These are phyloP conservation scores for Amphichorda felina DNA, from an alignment of 2,329 filamentous ascomycete genomes.

Conservation along the genomic window DNA sequence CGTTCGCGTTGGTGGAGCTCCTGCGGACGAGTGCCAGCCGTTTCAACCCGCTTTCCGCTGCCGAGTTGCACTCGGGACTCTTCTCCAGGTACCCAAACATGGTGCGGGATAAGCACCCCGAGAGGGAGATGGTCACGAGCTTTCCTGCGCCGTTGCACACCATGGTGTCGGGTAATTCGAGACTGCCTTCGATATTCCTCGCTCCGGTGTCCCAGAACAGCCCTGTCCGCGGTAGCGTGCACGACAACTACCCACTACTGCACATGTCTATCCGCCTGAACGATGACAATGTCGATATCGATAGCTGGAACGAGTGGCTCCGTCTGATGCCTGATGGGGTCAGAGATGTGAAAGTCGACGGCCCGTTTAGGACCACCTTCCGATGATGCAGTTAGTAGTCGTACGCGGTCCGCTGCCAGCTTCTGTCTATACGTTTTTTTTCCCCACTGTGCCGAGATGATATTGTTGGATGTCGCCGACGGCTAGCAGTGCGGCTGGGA, in stretches of 20 bases:
- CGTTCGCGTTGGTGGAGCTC: constrained; percentile 34
- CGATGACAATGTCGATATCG: constrained; percentile 37
- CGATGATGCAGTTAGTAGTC: constrained; percentile 7
- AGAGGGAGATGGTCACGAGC: constrained; percentile 32
- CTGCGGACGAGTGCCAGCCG: constrained; percentile 34
- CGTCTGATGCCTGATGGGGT: constrained; percentile 45
- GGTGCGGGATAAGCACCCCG: constrained; percentile 34
- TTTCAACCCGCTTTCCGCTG: constrained; percentile 32
- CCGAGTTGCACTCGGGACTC: constrained; percentile 41
- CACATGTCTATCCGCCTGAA: constrained; percentile 37
- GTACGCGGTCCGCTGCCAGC: no score
- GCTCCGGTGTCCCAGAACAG: constrained; percentile 33
- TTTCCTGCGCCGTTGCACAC: constrained; percentile 43
- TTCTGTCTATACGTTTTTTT: no score
- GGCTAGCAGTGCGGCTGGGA: no score
- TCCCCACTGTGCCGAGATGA: no score
- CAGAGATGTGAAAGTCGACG: constrained; percentile 42
- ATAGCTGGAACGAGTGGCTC: constrained; percentile 46
- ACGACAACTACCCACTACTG: constrained; percentile 33
- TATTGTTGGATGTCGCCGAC: no score
- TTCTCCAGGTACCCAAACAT: constrained; percentile 39
- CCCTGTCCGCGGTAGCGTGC: constrained; percentile 22
- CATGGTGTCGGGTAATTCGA: constrained; percentile 40
- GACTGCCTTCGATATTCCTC: constrained; percentile 43
- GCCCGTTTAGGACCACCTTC: constrained; percentile 25